Percentiles rank a stretch among this genome's conserved stretches.
These are phyloP conservation scores for Escallonia rubra DNA, from an alignment of 129 eudicot species.

Conservation along the genomic window DNA sequence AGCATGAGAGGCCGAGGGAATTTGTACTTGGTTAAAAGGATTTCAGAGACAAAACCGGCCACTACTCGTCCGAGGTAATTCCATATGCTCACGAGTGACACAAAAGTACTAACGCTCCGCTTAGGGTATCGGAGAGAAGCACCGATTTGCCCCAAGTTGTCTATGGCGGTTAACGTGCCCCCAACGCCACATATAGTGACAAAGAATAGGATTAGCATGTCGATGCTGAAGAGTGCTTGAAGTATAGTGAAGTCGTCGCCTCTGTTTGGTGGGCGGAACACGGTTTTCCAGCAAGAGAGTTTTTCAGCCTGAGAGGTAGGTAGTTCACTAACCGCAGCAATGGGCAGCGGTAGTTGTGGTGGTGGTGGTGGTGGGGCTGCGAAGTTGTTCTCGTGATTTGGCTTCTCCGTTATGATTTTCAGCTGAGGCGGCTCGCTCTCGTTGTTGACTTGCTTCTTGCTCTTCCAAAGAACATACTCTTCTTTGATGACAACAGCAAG, in stretches of 20 bases:
- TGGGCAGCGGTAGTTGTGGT: neutral
- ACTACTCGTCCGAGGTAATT: slow-evolving; percentile 76
- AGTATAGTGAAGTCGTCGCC: slow-evolving; percentile 89
- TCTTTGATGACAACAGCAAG: slow-evolving; percentile 49
- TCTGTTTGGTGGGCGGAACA: slow-evolving; percentile 60
- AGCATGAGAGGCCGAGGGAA: slow-evolving; percentile 69
- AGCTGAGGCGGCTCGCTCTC: slow-evolving; percentile 6
- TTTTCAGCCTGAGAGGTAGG: neutral
- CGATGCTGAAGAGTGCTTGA: slow-evolving; percentile 80
- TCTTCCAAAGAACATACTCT: slow-evolving; percentile 34
- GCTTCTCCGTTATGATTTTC: slow-evolving; percentile 33
- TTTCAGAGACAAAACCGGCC: slow-evolving; percentile 66
- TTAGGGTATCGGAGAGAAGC: slow-evolving; percentile 49
- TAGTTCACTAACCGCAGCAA: neutral
- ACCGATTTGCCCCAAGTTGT: slow-evolving; percentile 82
- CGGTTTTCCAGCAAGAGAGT: slow-evolving; percentile 47
- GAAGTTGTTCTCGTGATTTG: neutral
- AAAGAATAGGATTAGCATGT: slow-evolving; percentile 61
- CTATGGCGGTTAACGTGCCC: slow-evolving; percentile 79
- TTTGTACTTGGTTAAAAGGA: slow-evolving; percentile 49
- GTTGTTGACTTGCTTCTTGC: slow-evolving; percentile 18
- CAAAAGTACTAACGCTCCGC: slow-evolving; percentile 62
- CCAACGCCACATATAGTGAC: slow-evolving; percentile 76
- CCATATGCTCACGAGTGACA: slow-evolving; percentile 87
- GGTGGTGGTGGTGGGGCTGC: slow-evolving; percentile 12